Conservation (phyloP, 306 rosid species). For the Hippophae gyantsensis region DNA sequence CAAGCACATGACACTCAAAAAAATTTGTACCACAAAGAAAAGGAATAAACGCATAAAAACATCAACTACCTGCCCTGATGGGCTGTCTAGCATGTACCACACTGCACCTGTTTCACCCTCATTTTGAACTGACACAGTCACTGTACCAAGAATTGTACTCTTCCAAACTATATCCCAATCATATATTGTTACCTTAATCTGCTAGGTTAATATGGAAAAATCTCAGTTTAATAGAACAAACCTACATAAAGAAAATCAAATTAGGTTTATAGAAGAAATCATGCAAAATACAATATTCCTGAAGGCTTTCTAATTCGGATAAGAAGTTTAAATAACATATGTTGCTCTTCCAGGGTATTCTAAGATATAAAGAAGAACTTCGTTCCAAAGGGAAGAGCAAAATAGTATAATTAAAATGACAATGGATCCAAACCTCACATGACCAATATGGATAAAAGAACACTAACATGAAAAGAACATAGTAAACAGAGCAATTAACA, state of each 20-base stretch:
- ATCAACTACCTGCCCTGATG: slow-evolving; percentile 81
- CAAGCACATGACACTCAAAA: slow-evolving; percentile 7
- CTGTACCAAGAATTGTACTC: slow-evolving; percentile 94
- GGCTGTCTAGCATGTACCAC: slow-evolving; percentile 76
- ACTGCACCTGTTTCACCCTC: slow-evolving; percentile 91
- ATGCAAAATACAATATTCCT: not conserved
- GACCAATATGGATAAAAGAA: no score
- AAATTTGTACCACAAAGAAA: slow-evolving; percentile 13
- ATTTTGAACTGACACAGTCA: slow-evolving; percentile 71
- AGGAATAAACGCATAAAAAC: slow-evolving; percentile 6
- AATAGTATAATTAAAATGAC: no score
- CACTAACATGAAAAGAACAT: no score
- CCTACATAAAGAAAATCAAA: slow-evolving; percentile 25
- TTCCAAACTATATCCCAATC: slow-evolving; percentile 99
- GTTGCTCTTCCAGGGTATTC: no score
- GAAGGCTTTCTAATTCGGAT: not conserved
- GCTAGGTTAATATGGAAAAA: slow-evolving; percentile 41
- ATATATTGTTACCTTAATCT: slow-evolving; percentile 86
- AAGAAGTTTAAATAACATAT: no score
- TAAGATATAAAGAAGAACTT: no score
- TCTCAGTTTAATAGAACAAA: slow-evolving; percentile 38
- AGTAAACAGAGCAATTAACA: no score
- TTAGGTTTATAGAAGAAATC: slow-evolving; percentile 12
- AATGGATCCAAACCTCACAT: no score
- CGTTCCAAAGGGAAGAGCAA: no score